Conservation (phyloP, 495 filamentous ascomycete genomes). For the Neurospora sp. region DNA sequence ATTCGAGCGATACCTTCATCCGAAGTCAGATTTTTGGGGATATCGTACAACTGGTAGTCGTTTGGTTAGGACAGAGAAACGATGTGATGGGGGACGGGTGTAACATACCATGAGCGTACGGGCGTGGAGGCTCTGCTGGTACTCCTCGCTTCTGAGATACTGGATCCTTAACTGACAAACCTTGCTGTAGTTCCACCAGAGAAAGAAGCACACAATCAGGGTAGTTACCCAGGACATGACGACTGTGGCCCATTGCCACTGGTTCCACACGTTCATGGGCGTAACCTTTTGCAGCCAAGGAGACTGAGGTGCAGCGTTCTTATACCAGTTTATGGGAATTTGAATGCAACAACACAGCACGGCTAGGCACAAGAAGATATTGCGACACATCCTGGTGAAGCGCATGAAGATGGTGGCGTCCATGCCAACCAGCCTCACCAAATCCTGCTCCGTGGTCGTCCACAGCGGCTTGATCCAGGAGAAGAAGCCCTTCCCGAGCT, state of each 20-base stretch:
- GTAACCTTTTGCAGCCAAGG: conserved; percentile 45
- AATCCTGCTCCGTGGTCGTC: conserved; percentile 59
- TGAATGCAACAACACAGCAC: conserved; percentile 68
- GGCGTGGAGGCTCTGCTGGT: conserved; percentile 78
- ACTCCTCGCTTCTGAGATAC: conserved; percentile 83
- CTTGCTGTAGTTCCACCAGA: conserved; percentile 83
- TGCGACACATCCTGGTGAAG: conserved; percentile 83
- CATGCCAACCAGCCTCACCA: conserved; percentile 73
- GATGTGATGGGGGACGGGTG: neutral
- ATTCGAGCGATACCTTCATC: conserved; percentile 82
- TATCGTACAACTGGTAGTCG: conserved; percentile 60
- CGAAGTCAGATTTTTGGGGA: conserved; percentile 59
- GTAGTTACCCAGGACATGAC: conserved; percentile 71
- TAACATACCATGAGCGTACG: conserved; percentile 72
- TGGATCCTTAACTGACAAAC: conserved; percentile 58
- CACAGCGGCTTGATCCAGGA: conserved; percentile 76
- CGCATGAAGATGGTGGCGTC: conserved; percentile 87
- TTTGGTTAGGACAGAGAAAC: conserved; percentile 11
- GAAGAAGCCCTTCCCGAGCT: conserved; percentile 73
- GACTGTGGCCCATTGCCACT: conserved; percentile 70
- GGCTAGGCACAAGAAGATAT: conserved; percentile 68
- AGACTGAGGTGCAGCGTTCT: conserved; percentile 38
- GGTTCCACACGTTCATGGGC: conserved; percentile 45
- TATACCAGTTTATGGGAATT: conserved; percentile 70
- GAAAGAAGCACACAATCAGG: conserved; percentile 61